Evolutionary conservation across 306 rosid species (phyloP).

Genomic region (Begonia masoniana): DNA sequence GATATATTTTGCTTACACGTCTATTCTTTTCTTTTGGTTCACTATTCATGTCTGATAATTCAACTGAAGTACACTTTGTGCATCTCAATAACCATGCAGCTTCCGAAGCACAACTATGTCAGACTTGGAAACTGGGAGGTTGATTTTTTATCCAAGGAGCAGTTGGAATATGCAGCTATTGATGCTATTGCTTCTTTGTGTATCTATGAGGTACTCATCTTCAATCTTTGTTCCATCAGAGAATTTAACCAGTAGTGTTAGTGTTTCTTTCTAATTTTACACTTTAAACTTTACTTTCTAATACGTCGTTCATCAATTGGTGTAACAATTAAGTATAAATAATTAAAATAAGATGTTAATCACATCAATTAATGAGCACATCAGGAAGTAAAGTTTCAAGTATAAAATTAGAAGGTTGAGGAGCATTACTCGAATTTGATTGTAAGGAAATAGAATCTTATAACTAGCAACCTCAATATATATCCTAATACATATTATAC

Average conservation of each 20-base stretch:
- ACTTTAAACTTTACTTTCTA: not conserved
- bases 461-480: not conserved
- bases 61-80: not conserved
- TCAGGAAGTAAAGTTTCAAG: too few relatives aligned
- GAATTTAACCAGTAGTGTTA: not conserved
- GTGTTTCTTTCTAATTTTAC: too few relatives aligned
- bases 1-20: too few relatives aligned
- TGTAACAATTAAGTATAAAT: not conserved
- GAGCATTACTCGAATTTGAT: not conserved
- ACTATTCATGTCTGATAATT: not conserved
- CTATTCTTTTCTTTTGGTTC: too few relatives aligned
- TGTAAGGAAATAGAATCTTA: not conserved
- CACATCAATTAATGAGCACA: not conserved
- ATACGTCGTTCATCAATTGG: not conserved
- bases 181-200: conserved; percentile 85
- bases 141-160: conserved; percentile 39
- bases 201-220: conserved; percentile 52
- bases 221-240: not conserved
- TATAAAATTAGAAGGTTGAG: too few relatives aligned
- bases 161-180: conserved; percentile 77
- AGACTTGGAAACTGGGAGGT: conserved; percentile 81
- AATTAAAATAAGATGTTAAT: not conserved
- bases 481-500: not conserved
- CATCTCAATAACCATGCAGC: conserved; percentile 30
- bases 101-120: conserved; percentile 46